A percentile compares a stretch with the other conserved stretches of the same genome.
phyloP scores from a whole-genome alignment of 176 grass and related monocot genomes.

The Aegilops sharonensis region DNA sequence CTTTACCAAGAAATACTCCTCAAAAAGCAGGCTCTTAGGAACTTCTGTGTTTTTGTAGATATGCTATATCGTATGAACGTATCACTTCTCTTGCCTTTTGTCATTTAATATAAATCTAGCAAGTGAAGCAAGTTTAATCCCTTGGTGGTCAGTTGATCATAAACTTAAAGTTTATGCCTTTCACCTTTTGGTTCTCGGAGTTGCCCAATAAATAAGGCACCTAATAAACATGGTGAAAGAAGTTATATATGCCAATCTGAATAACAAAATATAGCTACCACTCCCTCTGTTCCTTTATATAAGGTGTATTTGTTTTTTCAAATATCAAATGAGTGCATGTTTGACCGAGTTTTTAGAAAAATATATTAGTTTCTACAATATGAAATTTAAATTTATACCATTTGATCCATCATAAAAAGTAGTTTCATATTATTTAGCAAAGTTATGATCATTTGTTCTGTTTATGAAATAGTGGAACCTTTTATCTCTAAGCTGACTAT shows the following conservation, averaged over 20 bases:
- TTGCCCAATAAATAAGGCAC: neutral
- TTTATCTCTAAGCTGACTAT: neutral
- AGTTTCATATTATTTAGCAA: neutral
- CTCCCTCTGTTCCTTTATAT: too few species aligned
- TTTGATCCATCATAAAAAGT: too few species aligned
- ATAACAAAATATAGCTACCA: neutral
- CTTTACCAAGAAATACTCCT: neutral
- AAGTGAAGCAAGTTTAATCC: conserved; percentile 11
- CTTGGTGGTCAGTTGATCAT: neutral
- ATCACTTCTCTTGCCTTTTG: neutral
- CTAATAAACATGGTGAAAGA: neutral
- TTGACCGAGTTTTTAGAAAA: too few species aligned
- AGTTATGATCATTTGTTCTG: neutral
- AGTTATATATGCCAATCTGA: neutral
- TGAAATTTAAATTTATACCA: too few species aligned
- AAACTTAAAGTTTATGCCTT: neutral
- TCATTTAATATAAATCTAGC: neutral
- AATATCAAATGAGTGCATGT: too few species aligned
- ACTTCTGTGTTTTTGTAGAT: neutral
- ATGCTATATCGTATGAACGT: neutral
- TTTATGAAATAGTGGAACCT: neutral
- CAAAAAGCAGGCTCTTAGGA: neutral
- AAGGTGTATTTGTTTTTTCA: too few species aligned
- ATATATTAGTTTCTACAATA: too few species aligned
- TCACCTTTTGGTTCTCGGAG: neutral